Percentiles rank a stretch among this genome's conserved stretches.
Evolutionary conservation across 1,139 yeast species (phyloP).

Genomic region (Sugiyamaella japonica): DNA sequence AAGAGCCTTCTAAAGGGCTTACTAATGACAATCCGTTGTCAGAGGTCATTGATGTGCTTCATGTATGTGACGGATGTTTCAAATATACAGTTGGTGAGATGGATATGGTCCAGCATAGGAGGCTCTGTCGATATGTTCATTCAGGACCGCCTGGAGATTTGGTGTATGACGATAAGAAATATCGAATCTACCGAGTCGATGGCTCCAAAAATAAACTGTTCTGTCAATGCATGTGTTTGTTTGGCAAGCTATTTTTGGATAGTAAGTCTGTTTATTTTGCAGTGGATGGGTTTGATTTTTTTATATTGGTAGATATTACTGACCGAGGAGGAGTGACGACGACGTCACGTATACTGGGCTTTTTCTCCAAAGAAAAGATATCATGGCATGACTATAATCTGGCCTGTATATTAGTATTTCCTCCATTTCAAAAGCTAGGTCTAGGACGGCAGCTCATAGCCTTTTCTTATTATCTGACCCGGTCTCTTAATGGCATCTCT

Average conservation of each 20-base stretch:
- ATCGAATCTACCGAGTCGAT: slow-evolving; percentile 61
- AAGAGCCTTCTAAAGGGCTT: slow-evolving; percentile 15
- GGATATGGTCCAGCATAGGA: slow-evolving; percentile 37
- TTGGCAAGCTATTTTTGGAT: slow-evolving; percentile 87
- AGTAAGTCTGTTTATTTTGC: slow-evolving; percentile 85
- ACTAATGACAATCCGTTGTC: slow-evolving; percentile 32
- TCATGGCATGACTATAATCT: slow-evolving; percentile 85
- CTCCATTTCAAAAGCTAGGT: slow-evolving; percentile 81
- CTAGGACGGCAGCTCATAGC: slow-evolving; percentile 80
- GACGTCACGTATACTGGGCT: slow-evolving; percentile 57
- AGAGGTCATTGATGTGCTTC: slow-evolving; percentile 50
- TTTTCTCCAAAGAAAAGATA: slow-evolving; percentile 81
- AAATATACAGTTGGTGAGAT: slow-evolving; percentile 58
- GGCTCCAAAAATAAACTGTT: slow-evolving; percentile 64
- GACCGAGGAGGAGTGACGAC: background rate
- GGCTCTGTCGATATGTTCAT: slow-evolving; percentile 48
- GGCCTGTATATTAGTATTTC: slow-evolving; percentile 88
- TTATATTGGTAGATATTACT: slow-evolving; percentile 46
- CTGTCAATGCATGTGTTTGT: slow-evolving; percentile 78
- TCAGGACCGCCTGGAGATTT: slow-evolving; percentile 60
- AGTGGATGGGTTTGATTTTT: slow-evolving; percentile 77
- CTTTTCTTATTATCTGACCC: slow-evolving; percentile 74
- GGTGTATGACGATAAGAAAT: slow-evolving; percentile 61
- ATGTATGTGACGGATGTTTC: slow-evolving; percentile 81
- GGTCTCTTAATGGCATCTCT: slow-evolving; percentile 56